Percentiles rank a stretch among this genome's conserved stretches.
These are phyloP conservation scores for Draba incana DNA, from an alignment of 345 rosid species.

Conservation along the genomic window DNA sequence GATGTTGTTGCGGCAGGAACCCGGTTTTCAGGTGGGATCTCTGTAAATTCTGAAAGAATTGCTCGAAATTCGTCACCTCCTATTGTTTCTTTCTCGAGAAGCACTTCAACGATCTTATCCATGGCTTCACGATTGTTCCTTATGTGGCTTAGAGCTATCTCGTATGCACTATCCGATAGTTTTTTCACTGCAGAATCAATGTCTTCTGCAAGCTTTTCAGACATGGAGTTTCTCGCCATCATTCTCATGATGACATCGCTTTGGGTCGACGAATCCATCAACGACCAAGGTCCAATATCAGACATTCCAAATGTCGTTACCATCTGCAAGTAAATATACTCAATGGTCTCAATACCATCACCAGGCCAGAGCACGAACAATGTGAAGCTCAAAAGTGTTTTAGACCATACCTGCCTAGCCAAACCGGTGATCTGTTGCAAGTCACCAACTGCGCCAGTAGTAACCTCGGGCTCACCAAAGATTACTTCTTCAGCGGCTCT, in stretches of 20 bases:
- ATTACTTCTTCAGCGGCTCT: conserved; percentile 97
- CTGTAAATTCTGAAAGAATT: conserved; percentile 86
- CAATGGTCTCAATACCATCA: conserved; percentile 27
- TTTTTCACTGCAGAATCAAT: conserved; percentile 80
- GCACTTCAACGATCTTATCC: conserved; percentile 92
- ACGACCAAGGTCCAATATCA: conserved; percentile 97
- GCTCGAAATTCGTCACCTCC: conserved; percentile 91
- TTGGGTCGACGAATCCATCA: conserved; percentile 83
- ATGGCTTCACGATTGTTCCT: conserved; percentile 95
- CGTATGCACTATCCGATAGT: conserved; percentile 81
- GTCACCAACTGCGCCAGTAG: conserved; percentile 98
- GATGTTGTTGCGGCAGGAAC: conserved; percentile 53
- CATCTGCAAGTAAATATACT: conserved; percentile 60
- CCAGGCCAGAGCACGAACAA: not conserved
- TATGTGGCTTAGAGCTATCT: conserved; percentile 76
- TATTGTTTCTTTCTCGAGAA: conserved; percentile 91
- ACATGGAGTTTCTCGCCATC: conserved; percentile 99
- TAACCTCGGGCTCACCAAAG: conserved; percentile 95
- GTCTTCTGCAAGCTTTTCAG: conserved; percentile 95
- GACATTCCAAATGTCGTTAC: conserved; percentile 98
- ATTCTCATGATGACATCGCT: conserved; percentile 97
- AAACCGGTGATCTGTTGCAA: conserved; percentile 93
- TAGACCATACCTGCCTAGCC: conserved; percentile 73
- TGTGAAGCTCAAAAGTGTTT: conserved; percentile 10
- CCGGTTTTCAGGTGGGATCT: conserved; percentile 80